Percentiles rank a stretch among this genome's conserved stretches.
These are phyloP conservation scores for Periconia sp. DNA, from an alignment of 2,329 filamentous ascomycete species.

Conservation along the genomic window DNA sequence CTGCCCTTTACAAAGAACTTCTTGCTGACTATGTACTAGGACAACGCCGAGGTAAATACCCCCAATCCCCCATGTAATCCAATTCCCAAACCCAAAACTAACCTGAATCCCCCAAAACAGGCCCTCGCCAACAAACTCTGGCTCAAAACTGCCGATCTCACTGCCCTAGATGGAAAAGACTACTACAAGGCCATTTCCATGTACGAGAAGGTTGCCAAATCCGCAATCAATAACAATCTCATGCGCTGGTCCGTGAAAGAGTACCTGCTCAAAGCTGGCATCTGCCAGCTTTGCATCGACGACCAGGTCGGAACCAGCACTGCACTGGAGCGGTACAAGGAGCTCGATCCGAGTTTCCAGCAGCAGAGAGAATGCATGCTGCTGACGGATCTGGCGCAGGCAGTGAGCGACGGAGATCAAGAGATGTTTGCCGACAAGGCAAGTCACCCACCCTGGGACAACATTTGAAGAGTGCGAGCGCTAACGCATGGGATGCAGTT, in stretches of 20 bases:
- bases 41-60: constrained; percentile 43
- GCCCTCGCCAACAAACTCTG: constrained; percentile 89
- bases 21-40: constrained; percentile 32
- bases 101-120: constrained; percentile 26
- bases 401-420: constrained; percentile 78
- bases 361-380: constrained; percentile 82
- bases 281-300: constrained; percentile 80
- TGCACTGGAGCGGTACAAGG: constrained; percentile 81
- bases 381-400: constrained; percentile 75
- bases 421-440: constrained; percentile 81
- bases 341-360: constrained; percentile 69
- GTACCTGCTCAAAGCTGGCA: constrained; percentile 91
- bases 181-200: constrained; percentile 51
- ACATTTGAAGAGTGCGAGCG: constrained; percentile 6
- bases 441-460: constrained; percentile 55
- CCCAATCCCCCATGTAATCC: constrained; percentile 7
- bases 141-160: constrained; percentile 88
- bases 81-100: constrained; percentile 27
- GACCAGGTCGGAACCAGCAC: constrained; percentile 81
- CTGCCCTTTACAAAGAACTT: not conserved
- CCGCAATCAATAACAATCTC: constrained; percentile 84
- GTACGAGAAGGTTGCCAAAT: constrained; percentile 82
- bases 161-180: constrained; percentile 83
- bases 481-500: constrained; percentile 52
- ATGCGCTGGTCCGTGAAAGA: constrained; percentile 74